A percentile compares a stretch with the other conserved stretches of the same genome.
phyloP scores from a whole-genome alignment of 2,329 filamentous ascomycete genomes.

The Neurospora crassa region DNA sequence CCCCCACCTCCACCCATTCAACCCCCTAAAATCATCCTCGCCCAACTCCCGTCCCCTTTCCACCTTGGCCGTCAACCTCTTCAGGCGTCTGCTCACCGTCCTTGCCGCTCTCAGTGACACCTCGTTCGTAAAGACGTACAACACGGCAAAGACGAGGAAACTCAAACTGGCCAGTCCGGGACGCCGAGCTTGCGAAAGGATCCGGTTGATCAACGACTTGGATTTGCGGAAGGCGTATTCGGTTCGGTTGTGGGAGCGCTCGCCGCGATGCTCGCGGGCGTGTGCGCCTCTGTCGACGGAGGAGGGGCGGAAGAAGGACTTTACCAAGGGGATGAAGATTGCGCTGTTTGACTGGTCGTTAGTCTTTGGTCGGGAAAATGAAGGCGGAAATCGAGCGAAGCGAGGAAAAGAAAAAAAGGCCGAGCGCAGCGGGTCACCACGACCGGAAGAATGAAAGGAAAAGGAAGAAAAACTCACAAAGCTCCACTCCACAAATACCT shows the following conservation, averaged over 20 bases:
- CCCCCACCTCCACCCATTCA: constrained; percentile 49
- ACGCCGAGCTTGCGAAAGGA: constrained; percentile 35
- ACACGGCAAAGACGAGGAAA: constrained; percentile 45
- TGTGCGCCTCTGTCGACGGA: constrained; percentile 25
- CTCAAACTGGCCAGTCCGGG: constrained; percentile 39
- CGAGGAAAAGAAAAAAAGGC: constrained; percentile 3
- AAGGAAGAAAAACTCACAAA: constrained; percentile 30
- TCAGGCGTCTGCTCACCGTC: constrained; percentile 41
- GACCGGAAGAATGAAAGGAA: constrained; percentile 22
- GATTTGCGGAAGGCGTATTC: constrained; percentile 47
- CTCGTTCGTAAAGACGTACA: constrained; percentile 51
- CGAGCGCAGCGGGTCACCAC: too few relatives aligned
- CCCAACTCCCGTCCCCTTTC: constrained; percentile 37
- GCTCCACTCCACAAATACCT: constrained; percentile 42
- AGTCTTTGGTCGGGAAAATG: background rate
- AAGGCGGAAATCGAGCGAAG: background rate
- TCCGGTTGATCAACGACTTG: constrained; percentile 39
- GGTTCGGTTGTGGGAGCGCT: constrained; percentile 25
- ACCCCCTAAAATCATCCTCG: constrained; percentile 38
- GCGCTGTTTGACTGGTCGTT: constrained; percentile 26
- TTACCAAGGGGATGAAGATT: constrained; percentile 41
- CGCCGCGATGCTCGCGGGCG: background rate
- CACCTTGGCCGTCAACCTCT: constrained; percentile 36
- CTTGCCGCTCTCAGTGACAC: constrained; percentile 44
- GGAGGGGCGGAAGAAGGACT: constrained; percentile 39